Base-by-base conservation (phyloP, 441 rosid genomes). In the Geranium incanum region DNA sequence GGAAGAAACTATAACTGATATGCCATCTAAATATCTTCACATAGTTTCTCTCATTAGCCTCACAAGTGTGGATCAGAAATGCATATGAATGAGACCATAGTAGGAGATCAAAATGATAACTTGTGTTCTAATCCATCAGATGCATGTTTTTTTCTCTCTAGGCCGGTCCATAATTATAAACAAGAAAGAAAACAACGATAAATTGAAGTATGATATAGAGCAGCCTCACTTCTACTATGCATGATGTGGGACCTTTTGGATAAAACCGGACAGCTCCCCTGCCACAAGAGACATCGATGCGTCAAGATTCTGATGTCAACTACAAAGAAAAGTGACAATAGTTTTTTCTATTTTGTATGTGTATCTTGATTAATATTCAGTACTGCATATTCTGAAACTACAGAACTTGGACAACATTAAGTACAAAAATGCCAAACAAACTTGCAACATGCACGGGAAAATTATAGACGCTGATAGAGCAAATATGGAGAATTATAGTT, bases 221-320 rank as follows among this genome's bases (percentile, higher is more conserved):
- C 41, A 36, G 66, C 43, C 93, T 86, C 72, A 90, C 99, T 82
- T 94, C 97, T 68, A 94, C 84, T 7, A 75, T 23, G 75, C 99
- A 94, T 38, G 97, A 87, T 52, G 88, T 78, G 15, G 92, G 83
- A 63, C 95, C 95, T 80, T 81, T 84, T 2, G 97, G 97, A 73
- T 80, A 91, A 84, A 94, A 94, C 36, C 97, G 87, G 76, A 90
- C 95, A 71, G 89, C 89, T 33, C 97, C 98, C 80, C 97, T 94
- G 90, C 83, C 45, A 77, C 45, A 73, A 13, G 43, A 79, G 43
- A 78, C 72, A 75, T 71, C 41, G 59, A 16, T 63, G 62, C 38
- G 71, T 74, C 63, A 81, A 66, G 48, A 15, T 67, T 72, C 70
- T 19, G 36, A 52, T 70, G 21, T 65, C 65, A 43, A 38, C 33